Base-by-base conservation (phyloP, 2,329 filamentous ascomycete species). In the Cladophialophora exuberans region DNA sequence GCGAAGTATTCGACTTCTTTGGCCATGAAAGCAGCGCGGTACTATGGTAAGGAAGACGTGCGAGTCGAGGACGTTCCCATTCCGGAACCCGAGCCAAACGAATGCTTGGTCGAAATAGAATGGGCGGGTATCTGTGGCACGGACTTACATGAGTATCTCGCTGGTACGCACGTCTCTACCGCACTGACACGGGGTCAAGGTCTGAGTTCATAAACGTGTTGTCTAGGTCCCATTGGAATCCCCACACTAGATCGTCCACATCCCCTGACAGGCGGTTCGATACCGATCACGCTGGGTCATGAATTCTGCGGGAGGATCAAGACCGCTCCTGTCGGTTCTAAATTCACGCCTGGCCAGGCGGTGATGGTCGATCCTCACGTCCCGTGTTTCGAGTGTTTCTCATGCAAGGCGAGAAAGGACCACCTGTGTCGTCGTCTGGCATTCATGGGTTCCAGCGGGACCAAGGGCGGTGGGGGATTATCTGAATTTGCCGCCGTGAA, bases 311-410 rank as follows among this genome's bases (percentile, higher is more conserved):
- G 77, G 3, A 68, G 72, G 0, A 69, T 81, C 31, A 76, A 42
- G 20, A 41, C 22, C 3, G 79, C 31, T 2, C 45, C 56, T 3
- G 6, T 18, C 6, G 49, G 45, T 7, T 50, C 52, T 4, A 58
- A 49, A 6, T 39, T 76, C 64, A 73, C 75, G 42, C 62, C 72
- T 1, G 79, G 79, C 15, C 72, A 79, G 47, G 65, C 76, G n/a
- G 78, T 80, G 3, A 72, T 69, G 38, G 70, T 80, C 2, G 74
- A 80, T 59, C 79, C 80, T 5, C 80, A 79, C 62, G 77, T 81
- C 33, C 79, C 79, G 61, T 78, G 80, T 50, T 72, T 72, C 3
- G 74, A 74, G 3, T 82, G 79, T 62, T 71, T 70, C 5, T 73
- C 78, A 3, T 83, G 80, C 61, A 67, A 72, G 49, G 72, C 75